Evolutionary conservation across 768 basidiomycete species (phyloP).

Genomic region (Lanmaoa rubissima): DNA sequence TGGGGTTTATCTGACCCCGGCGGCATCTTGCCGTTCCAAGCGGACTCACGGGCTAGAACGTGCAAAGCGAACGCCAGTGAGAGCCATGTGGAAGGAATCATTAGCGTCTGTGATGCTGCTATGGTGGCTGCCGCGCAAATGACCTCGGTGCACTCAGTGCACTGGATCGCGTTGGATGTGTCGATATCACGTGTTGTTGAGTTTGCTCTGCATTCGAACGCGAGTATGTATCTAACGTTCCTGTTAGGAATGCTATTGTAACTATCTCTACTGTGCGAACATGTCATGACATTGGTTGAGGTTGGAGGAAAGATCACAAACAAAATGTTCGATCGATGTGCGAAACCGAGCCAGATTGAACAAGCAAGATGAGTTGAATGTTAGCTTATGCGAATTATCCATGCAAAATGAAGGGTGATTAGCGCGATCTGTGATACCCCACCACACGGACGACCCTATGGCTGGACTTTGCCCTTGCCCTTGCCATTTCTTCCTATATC

Average conservation of each 20-base stretch:
- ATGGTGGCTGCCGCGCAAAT: background rate
- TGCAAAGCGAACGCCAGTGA: constrained; percentile 6
- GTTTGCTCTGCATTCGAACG: constrained; percentile 2
- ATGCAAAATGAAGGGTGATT: constrained; percentile 26
- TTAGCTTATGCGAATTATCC: constrained; percentile 27
- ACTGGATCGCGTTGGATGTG: no score
- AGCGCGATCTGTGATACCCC: constrained; percentile 16
- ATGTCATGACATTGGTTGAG: constrained; percentile 27
- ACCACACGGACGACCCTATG: constrained; percentile 33
- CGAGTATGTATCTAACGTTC: constrained; percentile 13
- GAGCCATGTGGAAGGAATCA: constrained; percentile 5
- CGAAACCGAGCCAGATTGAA: constrained; percentile 20
- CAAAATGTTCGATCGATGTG: constrained; percentile 27
- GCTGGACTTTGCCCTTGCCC: constrained; percentile 63
- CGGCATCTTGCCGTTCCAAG: constrained; percentile 67
- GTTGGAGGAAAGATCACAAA: constrained; percentile 20
- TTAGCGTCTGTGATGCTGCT: background rate
- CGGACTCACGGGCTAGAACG: constrained; percentile 36
- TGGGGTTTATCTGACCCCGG: constrained; percentile 45
- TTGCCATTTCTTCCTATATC: constrained; percentile 43
- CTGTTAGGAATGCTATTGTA: constrained; percentile 30
- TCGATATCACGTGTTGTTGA: constrained; percentile 26
- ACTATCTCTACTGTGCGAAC: constrained; percentile 35
- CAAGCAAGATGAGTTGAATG: constrained; percentile 28
- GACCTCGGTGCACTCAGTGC: no score